Conservation (phyloP, 163 green algal species). For the Scenedesmus sp. region DNA sequence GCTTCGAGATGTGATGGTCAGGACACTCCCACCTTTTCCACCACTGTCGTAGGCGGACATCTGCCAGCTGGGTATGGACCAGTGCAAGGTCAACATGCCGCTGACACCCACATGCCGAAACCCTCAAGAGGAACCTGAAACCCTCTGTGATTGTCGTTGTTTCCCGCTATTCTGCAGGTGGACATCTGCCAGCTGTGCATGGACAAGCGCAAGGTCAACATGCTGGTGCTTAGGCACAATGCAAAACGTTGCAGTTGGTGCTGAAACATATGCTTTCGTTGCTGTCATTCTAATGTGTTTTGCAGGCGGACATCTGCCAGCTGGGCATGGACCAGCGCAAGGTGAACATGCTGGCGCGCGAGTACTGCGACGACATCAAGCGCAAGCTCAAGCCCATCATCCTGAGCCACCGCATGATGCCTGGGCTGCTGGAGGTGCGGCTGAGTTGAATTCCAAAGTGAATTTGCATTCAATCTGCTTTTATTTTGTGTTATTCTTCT, state of each 20-base stretch:
- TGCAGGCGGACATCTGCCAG: constrained; percentile 97
- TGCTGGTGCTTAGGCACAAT: not conserved
- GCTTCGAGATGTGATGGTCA: not conserved
- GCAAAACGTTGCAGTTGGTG: not conserved
- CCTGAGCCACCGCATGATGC: constrained; percentile 95
- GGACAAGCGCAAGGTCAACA: constrained; percentile 97
- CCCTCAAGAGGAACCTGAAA: too few species aligned
- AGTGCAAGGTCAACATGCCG: constrained; percentile 90
- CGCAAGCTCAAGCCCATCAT: constrained; percentile 98
- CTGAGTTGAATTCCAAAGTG: not conserved
- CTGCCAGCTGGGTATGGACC: constrained; percentile 98
- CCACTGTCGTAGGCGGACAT: constrained; percentile 88
- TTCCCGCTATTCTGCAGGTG: constrained; percentile 61
- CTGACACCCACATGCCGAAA: constrained; percentile 43
- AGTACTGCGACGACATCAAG: constrained; percentile 99
- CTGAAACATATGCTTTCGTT: not conserved
- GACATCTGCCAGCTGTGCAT: constrained; percentile 99
- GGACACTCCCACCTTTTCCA: not conserved
- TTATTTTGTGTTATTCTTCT: not conserved
- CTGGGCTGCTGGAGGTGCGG: constrained; percentile 54
- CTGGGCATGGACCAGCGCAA: constrained; percentile 99
- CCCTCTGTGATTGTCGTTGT: too few species aligned
- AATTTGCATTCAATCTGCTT: not conserved
- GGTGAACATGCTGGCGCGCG: constrained; percentile 99
- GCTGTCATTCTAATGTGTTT: not conserved